Evolutionary conservation across 2,329 filamentous ascomycete genomes (phyloP).

Genomic region (Sporothrix curviconia): DNA sequence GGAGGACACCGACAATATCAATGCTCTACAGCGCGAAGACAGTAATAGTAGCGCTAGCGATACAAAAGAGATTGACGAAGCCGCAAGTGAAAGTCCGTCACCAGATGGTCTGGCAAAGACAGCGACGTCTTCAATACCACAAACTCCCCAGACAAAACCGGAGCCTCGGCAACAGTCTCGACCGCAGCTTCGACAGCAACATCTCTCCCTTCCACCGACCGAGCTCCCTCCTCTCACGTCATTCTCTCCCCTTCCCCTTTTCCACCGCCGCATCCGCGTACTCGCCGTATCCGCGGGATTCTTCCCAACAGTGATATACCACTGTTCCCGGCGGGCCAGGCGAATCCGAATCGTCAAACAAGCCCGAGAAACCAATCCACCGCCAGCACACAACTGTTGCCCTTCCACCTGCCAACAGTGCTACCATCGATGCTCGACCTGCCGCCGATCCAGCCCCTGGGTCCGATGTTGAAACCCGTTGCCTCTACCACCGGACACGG

Average conservation of each 20-base stretch:
- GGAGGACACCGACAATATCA: too few relatives aligned
- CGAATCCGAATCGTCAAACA: not conserved
- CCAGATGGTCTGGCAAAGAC: too few relatives aligned
- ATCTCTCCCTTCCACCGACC: not conserved
- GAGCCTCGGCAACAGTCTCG: not conserved
- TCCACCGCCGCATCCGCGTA: not conserved
- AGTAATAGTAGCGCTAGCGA: not conserved
- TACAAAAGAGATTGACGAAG: not conserved
- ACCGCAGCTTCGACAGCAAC: too few relatives aligned
- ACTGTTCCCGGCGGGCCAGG: too few relatives aligned
- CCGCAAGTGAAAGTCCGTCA: too few relatives aligned
- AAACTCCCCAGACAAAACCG: too few relatives aligned
- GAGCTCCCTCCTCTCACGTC: not conserved
- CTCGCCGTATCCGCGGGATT: not conserved
- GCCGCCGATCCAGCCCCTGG: conserved; percentile 29
- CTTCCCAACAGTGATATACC: not conserved
- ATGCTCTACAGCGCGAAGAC: not conserved
- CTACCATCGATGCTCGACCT: not conserved
- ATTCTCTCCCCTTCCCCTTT: not conserved
- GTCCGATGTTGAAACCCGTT: not conserved
- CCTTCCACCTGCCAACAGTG: too few relatives aligned
- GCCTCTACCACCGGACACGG: not conserved
- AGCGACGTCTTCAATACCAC: too few relatives aligned
- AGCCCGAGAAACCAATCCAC: not conserved
- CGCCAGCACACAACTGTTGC: too few relatives aligned